Percentiles rank a stretch among this genome's conserved stretches.
Evolutionary conservation across 768 basidiomycete genomes (phyloP).

Genomic region (Lentinula raphanica): DNA sequence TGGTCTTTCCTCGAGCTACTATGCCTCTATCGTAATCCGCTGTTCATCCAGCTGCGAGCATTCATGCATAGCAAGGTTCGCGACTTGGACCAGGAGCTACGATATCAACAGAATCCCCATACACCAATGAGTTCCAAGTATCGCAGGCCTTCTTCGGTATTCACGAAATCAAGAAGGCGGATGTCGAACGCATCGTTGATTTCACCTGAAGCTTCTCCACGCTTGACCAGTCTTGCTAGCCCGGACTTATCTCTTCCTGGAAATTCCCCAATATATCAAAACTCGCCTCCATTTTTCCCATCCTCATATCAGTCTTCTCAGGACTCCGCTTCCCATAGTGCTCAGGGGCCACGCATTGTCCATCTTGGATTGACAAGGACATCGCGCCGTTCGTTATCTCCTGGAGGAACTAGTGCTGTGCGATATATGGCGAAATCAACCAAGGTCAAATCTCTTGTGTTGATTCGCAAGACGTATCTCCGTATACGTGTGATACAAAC

Average conservation of each 20-base stretch:
- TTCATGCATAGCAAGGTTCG: slow-evolving; percentile 62
- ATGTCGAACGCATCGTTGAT: slow-evolving; percentile 26
- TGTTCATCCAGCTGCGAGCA: slow-evolving; percentile 60
- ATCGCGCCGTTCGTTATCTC: slow-evolving; percentile 12
- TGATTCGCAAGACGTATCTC: slow-evolving; percentile 55
- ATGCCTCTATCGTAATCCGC: slow-evolving; percentile 55
- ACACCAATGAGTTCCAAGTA: slow-evolving; percentile 21
- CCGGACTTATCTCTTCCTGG: neutral
- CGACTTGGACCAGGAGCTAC: slow-evolving; percentile 47
- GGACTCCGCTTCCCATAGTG: neutral
- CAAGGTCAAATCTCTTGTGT: slow-evolving; percentile 43
- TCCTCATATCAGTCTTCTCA: neutral
- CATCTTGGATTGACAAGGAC: slow-evolving; percentile 49
- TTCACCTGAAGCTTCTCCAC: slow-evolving; percentile 45
- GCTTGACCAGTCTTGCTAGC: slow-evolving; percentile 29
- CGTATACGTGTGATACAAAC: slow-evolving; percentile 59
- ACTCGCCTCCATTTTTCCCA: neutral
- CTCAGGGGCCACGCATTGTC: slow-evolving; percentile 44
- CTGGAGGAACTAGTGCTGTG: slow-evolving; percentile 15
- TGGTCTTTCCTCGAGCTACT: slow-evolving; percentile 71
- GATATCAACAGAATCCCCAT: slow-evolving; percentile 20
- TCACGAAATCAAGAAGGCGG: slow-evolving; percentile 51
- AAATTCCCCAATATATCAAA: neutral
- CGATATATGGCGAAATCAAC: slow-evolving; percentile 29
- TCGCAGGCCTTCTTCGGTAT: slow-evolving; percentile 46